Conservation (phyloP, 2,329 filamentous ascomycete species). For the Apiospora phragmitis region DNA sequence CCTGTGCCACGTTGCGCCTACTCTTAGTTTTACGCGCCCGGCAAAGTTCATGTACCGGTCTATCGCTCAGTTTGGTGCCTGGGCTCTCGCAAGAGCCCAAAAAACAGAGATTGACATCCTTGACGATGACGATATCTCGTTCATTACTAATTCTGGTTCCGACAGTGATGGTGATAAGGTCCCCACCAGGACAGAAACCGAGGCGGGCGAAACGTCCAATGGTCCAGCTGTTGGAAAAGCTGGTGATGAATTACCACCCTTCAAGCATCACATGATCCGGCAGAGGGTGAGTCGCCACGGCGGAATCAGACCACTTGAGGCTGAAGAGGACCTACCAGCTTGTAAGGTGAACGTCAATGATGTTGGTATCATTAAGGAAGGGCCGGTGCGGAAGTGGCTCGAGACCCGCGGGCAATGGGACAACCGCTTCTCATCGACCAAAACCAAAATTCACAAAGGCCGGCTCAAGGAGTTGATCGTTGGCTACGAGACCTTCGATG, state of each 20-base stretch:
- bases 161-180: slow-evolving; percentile 33
- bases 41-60: slow-evolving; percentile 96
- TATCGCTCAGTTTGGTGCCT: slow-evolving; percentile 89
- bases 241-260: slow-evolving; percentile 78
- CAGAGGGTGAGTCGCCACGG: slow-evolving; percentile 83
- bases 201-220: slow-evolving; percentile 15
- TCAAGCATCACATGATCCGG: slow-evolving; percentile 86
- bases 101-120: slow-evolving; percentile 77
- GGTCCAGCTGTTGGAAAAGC: slow-evolving; percentile 71
- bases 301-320: slow-evolving; percentile 66
- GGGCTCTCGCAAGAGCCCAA: slow-evolving; percentile 83
- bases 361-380: slow-evolving; percentile 78
- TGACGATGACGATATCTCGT: slow-evolving; percentile 74
- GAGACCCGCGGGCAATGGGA: slow-evolving; percentile 73
- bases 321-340: slow-evolving; percentile 62
- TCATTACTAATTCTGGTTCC: slow-evolving; percentile 61
- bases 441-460: slow-evolving; percentile 70
- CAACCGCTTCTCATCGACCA: slow-evolving; percentile 66
- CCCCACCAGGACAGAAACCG: slow-evolving; percentile 20
- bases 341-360: slow-evolving; percentile 63
- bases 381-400: slow-evolving; percentile 82
- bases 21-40: slow-evolving; percentile 92
- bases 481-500: slow-evolving; percentile 70
- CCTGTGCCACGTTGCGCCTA: slow-evolving; percentile 88
- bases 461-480: slow-evolving; percentile 70